Conservation (phyloP, 2,329 filamentous ascomycete species). For the Fusarium hainanense region DNA sequence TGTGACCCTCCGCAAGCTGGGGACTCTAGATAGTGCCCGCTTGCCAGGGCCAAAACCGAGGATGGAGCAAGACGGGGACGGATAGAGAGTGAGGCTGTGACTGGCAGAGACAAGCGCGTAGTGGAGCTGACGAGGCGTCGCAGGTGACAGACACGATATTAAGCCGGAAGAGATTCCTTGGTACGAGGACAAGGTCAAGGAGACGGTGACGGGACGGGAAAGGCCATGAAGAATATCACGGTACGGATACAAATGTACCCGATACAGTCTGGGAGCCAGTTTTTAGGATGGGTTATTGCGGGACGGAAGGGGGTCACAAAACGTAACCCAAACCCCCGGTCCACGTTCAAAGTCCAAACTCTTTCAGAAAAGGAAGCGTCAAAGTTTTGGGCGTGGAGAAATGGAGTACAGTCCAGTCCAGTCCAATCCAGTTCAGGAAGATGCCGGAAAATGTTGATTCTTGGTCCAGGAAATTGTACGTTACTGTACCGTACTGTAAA, state of each 20-base stretch:
- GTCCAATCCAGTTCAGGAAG: constrained; percentile 26
- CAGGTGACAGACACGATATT: constrained; percentile 51
- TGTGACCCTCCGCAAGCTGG: constrained; percentile 44
- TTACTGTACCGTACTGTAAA: neutral
- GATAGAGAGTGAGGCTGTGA: constrained; percentile 35
- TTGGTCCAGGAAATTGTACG: neutral
- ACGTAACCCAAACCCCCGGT: constrained; percentile 36
- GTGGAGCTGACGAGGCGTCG: constrained; percentile 45
- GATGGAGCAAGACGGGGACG: constrained; percentile 42
- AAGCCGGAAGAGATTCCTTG: constrained; percentile 50
- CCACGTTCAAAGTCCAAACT: constrained; percentile 26
- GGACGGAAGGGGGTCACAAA: constrained; percentile 42
- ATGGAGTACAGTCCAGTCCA: constrained; percentile 12
- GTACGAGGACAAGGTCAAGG: constrained; percentile 24
- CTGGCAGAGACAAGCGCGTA: constrained; percentile 45
- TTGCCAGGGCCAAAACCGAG: constrained; percentile 45
- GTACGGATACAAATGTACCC: constrained; percentile 23
- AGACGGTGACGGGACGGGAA: constrained; percentile 34
- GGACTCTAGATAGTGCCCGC: constrained; percentile 45
- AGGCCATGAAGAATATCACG: neutral
- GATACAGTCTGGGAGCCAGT: constrained; percentile 36
- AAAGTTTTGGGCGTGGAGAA: constrained; percentile 36
- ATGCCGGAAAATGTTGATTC: constrained; percentile 30
- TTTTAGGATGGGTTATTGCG: constrained; percentile 34
- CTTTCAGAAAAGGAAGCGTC: constrained; percentile 33